Conservation (phyloP, 2,329 filamentous ascomycete genomes). For the Monosporascus sp. region DNA sequence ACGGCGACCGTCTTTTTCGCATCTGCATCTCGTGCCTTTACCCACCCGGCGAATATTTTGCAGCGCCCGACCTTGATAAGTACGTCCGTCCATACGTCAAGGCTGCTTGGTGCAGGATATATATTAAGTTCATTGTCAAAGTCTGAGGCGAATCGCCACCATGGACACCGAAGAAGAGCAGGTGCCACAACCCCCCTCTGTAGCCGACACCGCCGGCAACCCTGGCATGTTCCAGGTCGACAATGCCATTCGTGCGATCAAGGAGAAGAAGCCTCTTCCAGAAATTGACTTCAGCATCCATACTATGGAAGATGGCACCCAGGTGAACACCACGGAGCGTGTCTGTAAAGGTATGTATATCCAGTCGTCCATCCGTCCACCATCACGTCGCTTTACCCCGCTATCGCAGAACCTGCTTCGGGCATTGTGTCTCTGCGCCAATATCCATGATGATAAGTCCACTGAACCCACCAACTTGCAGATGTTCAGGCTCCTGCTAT, state of each 20-base stretch:
- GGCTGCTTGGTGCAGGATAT: no score
- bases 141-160: slow-evolving; percentile 22
- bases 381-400: slow-evolving; percentile 13
- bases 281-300: slow-evolving; percentile 99
- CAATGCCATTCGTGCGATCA: slow-evolving; percentile 86
- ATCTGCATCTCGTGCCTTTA: background rate
- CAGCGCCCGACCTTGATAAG: no score
- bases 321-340: slow-evolving; percentile 91
- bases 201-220: slow-evolving; percentile 30
- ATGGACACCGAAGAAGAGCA: slow-evolving; percentile 45
- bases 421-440: background rate
- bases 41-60: no score
- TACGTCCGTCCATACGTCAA: no score
- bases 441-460: slow-evolving; percentile 10
- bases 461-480: slow-evolving; percentile 34
- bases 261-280: slow-evolving; percentile 89
- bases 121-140: background rate
- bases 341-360: slow-evolving; percentile 85
- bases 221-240: slow-evolving; percentile 63
- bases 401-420: slow-evolving; percentile 5
- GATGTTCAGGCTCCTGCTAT: slow-evolving; percentile 98
- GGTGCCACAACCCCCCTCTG: slow-evolving; percentile 24
- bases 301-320: slow-evolving; percentile 93
- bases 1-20: background rate
- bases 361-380: background rate